Base-by-base conservation (phyloP, 2,329 filamentous ascomycete species). In the Dothideomycetes sp. region DNA sequence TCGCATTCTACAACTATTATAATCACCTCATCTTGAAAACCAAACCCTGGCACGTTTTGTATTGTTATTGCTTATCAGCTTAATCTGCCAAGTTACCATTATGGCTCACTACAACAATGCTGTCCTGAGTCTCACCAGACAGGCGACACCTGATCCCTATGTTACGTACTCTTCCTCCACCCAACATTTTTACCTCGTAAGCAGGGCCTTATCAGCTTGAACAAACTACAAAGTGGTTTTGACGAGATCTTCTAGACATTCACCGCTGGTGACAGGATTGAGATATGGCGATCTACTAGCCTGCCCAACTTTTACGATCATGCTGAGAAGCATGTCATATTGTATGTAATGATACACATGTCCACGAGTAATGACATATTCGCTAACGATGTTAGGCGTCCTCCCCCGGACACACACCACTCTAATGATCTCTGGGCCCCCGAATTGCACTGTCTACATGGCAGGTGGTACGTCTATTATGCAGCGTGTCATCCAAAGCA, bases 401-500 rank as follows among this genome's bases (percentile, higher is more conserved):
- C 69, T 20, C 55, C 64, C 0, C 63, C 62, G 10, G 55, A 64
- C 44, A 61, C 60, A 8, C 53, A 57, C 13, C 67, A 64, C 59
- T 64, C 61, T 6, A 64, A 57, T 28, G 64, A 63, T 47, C 57
- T 76, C 22, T 76, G 72, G 72, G 72, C 72, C 0, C 72, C 72
- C 1, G 72, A 76, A 56, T 60, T 76, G 1, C 72, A 76, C 51
- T 55, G 55, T 33, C 58, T 75, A 18, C 55, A 64, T 25, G 67
- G 65, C 1, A 62, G 62, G 16, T 76, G 72, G 72, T 76, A 73
- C 53, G 61, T 74, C 45, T 74, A 74, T 53, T 69, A 61, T 51
- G 67, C 58, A 3, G 63, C 59, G 12, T 62, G 59, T 15, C 52
- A 68, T 46, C 61, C 61, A 1, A 45, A 51, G 28, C 49, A 62